Percentiles rank a stretch among this genome's conserved stretches.
Conservation (phyloP, 257 asterid species). For the Cinchona pubescens region DNA sequence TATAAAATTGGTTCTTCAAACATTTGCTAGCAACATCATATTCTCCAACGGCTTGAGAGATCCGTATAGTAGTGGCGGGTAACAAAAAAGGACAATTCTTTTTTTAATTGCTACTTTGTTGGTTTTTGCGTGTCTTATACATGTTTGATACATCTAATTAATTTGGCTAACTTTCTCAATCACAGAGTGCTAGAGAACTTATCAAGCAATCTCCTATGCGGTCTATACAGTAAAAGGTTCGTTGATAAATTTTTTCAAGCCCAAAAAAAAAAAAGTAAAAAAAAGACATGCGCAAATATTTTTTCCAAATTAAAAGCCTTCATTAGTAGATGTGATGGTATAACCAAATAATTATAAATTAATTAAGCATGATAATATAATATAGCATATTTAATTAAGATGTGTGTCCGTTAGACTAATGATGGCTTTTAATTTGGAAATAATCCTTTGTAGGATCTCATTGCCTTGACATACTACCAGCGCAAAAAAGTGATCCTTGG, state of each 20-base stretch:
- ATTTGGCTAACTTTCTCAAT: not conserved
- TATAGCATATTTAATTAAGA: no score
- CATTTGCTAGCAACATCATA: slow-evolving; percentile 45
- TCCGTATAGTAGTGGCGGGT: slow-evolving; percentile 53
- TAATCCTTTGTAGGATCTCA: slow-evolving; percentile 49
- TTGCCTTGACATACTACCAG: slow-evolving; percentile 49
- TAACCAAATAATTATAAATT: not conserved
- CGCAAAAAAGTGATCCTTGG: slow-evolving; percentile 42
- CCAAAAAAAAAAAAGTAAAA: no score
- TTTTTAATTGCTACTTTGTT: not conserved
- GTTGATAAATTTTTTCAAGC: not conserved
- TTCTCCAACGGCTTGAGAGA: slow-evolving; percentile 50
- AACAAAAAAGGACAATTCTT: not conserved
- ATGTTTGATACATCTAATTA: not conserved
- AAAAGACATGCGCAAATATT: not conserved
- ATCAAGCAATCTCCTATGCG: slow-evolving; percentile 43
- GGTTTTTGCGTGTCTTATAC: not conserved
- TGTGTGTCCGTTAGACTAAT: no score
- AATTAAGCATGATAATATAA: not conserved
- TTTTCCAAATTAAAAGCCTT: not conserved
- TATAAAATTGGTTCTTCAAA: slow-evolving; percentile 36
- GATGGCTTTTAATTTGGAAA: not conserved
- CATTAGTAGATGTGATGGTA: not conserved
- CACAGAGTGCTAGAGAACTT: slow-evolving; percentile 47
- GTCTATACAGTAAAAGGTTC: slow-evolving; percentile 51